These are phyloP conservation scores for Mycena citricolor DNA, from an alignment of 1,284 basidiomycete genomes.

Conservation along the genomic window DNA sequence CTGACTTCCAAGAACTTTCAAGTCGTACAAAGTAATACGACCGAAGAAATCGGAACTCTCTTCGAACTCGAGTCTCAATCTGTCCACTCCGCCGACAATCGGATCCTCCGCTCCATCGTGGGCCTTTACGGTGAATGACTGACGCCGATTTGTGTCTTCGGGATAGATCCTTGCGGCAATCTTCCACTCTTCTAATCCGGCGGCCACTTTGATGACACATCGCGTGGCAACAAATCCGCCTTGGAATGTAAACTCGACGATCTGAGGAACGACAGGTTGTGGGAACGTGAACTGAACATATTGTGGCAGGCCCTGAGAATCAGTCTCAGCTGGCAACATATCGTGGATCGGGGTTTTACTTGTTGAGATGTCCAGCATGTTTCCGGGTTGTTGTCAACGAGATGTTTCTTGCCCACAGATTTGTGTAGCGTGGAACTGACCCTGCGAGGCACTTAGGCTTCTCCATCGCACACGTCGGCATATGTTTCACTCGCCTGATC, in stretches of 20 bases:
- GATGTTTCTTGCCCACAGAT: conserved; percentile 66
- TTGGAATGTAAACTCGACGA: conserved; percentile 71
- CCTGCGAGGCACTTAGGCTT: conserved; percentile 48
- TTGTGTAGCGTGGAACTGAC: conserved; percentile 85
- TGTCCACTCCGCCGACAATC: conserved; percentile 34
- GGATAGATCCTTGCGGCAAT: conserved; percentile 59
- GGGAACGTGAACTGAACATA: conserved; percentile 65
- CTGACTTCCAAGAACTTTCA: conserved; percentile 50
- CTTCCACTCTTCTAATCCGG: conserved; percentile 41
- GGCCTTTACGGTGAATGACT: conserved; percentile 51
- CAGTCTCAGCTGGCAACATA: conserved; percentile 10
- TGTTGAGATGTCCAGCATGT: conserved; percentile 85
- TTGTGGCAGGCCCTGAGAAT: conserved; percentile 68
- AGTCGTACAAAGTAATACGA: conserved; percentile 68
- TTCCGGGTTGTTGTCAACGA: conserved; percentile 70
- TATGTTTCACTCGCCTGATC: conserved; percentile 46
- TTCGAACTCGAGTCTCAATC: conserved; percentile 69
- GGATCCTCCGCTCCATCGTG: conserved; percentile 20
- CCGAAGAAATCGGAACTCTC: conserved; percentile 80
- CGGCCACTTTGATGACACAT: conserved; percentile 49
- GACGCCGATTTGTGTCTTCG: conserved; percentile 72
- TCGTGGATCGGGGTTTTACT: conserved; percentile 56
- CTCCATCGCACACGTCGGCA: no score
- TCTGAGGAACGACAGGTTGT: conserved; percentile 50
- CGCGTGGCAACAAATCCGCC: conserved; percentile 77